Percentiles rank a stretch among this genome's conserved stretches.
These are phyloP conservation scores for Pestalotiopsis sp. DNA, from an alignment of 2,329 filamentous ascomycete species.

Conservation along the genomic window DNA sequence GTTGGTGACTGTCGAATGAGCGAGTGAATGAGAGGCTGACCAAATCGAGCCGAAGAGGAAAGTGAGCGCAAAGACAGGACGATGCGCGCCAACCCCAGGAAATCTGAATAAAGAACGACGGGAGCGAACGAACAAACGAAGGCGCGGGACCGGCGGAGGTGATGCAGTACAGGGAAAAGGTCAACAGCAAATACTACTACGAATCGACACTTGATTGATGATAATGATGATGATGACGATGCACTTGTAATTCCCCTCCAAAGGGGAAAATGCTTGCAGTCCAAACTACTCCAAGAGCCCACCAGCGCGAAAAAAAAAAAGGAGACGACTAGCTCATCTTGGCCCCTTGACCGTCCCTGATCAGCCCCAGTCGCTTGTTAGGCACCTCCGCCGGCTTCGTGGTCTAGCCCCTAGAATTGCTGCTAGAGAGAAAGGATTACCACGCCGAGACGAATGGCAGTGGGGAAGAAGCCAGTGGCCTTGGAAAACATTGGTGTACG, in stretches of 20 bases:
- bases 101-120: background rate
- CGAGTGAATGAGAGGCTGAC: background rate
- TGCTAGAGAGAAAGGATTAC: background rate
- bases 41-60: background rate
- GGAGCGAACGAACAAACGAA: background rate
- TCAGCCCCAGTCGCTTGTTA: background rate
- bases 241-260: background rate
- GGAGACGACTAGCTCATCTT: conserved; percentile 7
- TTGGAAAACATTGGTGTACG: background rate
- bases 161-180: background rate
- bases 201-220: background rate
- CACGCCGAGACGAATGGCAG: background rate
- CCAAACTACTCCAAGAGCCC: background rate
- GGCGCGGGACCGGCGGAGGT: background rate
- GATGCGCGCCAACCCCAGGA: background rate
- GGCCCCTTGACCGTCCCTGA: background rate
- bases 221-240: background rate
- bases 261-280: conserved; percentile 3
- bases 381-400: background rate
- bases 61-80: background rate
- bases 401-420: background rate
- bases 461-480: background rate
- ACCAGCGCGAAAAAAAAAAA: conserved; percentile 4
- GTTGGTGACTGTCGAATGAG: background rate
- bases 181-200: background rate